phyloP scores from a whole-genome alignment of 306 rosid genomes.

The Senna siamea region DNA sequence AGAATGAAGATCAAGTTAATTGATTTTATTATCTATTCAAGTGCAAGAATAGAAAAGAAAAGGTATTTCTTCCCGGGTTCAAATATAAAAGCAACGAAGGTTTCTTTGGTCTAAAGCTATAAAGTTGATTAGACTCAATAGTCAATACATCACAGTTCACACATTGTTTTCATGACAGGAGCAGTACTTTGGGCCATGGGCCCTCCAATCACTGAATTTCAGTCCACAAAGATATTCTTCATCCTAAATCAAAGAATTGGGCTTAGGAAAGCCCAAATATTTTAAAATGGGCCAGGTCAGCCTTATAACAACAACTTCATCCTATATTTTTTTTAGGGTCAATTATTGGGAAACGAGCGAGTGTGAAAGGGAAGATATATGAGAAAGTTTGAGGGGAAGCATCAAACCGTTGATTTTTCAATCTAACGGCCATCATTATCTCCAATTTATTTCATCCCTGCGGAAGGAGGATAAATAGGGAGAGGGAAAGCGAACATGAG shows the following conservation, averaged over 20 bases:
- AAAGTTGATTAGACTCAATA: background rate
- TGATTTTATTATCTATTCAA: too few species aligned
- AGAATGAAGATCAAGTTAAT: too few species aligned
- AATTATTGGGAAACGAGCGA: constrained; percentile 36
- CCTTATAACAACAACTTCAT: too few species aligned
- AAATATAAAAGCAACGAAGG: too few species aligned
- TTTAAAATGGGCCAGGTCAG: background rate
- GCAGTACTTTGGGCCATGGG: background rate
- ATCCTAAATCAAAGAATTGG: background rate
- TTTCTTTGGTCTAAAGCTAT: too few species aligned
- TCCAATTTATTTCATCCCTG: constrained; percentile 28
- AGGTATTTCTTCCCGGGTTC: too few species aligned
- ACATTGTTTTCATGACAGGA: background rate
- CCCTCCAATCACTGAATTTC: background rate
- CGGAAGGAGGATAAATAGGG: constrained; percentile 45
- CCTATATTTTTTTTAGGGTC: too few species aligned
- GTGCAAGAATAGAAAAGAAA: too few species aligned
- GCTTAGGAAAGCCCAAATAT: background rate
- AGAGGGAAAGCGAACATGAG: background rate
- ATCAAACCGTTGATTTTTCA: constrained; percentile 35
- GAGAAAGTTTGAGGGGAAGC: background rate
- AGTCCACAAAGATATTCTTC: background rate
- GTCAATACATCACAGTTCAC: too few species aligned
- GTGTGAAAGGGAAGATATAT: background rate
- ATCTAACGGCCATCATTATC: constrained; percentile 47